Conservation (phyloP, 371 early-diverging fungal species). For the Syncephalastrum contaminatum region DNA sequence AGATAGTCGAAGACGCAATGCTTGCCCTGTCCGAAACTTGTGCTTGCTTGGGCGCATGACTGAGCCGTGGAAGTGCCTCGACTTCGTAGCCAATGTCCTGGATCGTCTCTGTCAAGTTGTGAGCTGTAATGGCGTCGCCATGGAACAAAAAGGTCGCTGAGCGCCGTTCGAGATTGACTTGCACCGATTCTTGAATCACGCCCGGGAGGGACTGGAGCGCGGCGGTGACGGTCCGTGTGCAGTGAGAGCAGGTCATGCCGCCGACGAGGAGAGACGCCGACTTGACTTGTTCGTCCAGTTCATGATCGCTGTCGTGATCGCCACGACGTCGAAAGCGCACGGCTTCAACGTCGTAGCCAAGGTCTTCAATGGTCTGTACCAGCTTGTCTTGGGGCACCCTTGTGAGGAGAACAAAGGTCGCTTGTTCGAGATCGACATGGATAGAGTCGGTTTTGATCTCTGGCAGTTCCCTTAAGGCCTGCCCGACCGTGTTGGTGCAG, state of each 20-base stretch:
- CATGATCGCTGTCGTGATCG: neutral
- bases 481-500: slow-evolving; percentile 75
- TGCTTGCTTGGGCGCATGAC: neutral
- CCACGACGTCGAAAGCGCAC: slow-evolving; percentile 5
- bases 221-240: slow-evolving; percentile 65
- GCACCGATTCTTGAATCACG: slow-evolving; percentile 46
- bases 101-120: slow-evolving; percentile 42
- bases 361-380: slow-evolving; percentile 55
- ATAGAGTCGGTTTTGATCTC: slow-evolving; percentile 53
- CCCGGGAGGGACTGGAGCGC: slow-evolving; percentile 45
- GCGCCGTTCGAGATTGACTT: slow-evolving; percentile 43
- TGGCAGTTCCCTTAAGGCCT: slow-evolving; percentile 47
- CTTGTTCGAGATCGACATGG: slow-evolving; percentile 43
- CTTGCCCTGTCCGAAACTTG: neutral
- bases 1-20: neutral
- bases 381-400: slow-evolving; percentile 27
- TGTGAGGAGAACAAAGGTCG: slow-evolving; percentile 33
- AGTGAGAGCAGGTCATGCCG: slow-evolving; percentile 85
- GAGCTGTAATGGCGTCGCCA: slow-evolving; percentile 11
- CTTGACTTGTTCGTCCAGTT: slow-evolving; percentile 4
- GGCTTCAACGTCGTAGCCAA: slow-evolving; percentile 60
- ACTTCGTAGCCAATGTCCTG: slow-evolving; percentile 69
- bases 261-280: slow-evolving; percentile 37
- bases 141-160: slow-evolving; percentile 45
- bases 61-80: slow-evolving; percentile 17